phyloP scores from a whole-genome alignment of 177 flowering plant genomes.

The Tripterygium wilfordii region DNA sequence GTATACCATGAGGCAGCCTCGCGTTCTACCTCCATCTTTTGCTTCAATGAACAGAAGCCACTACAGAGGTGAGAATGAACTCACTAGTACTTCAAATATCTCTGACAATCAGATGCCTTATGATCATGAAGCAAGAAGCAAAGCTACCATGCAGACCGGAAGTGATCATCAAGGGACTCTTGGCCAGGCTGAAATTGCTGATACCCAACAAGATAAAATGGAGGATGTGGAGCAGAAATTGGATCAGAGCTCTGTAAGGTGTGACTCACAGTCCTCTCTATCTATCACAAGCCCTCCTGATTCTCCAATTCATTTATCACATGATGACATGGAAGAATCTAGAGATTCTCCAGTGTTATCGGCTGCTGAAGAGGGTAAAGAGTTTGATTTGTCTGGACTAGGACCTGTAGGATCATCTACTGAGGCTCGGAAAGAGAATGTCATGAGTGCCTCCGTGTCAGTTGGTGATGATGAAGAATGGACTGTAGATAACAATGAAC shows the following conservation, averaged over 20 bases:
- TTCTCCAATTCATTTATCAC: slow-evolving; percentile 88
- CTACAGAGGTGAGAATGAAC: slow-evolving; percentile 40
- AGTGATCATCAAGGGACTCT: slow-evolving; percentile 33
- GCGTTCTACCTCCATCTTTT: slow-evolving; percentile 90
- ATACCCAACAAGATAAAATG: slow-evolving; percentile 23
- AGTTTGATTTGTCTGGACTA: slow-evolving; percentile 19
- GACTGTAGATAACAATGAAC: slow-evolving; percentile 52
- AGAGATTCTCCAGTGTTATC: slow-evolving; percentile 43
- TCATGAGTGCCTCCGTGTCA: slow-evolving; percentile 28
- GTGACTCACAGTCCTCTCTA: slow-evolving; percentile 94
- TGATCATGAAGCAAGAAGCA: slow-evolving; percentile 29
- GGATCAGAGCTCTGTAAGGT: slow-evolving; percentile 37
- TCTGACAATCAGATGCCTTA: slow-evolving; percentile 34
- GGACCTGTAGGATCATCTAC: slow-evolving; percentile 20
- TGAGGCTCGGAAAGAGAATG: slow-evolving; percentile 24
- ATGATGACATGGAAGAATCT: slow-evolving; percentile 82
- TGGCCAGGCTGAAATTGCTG: slow-evolving; percentile 29
- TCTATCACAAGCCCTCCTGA: slow-evolving; percentile 86
- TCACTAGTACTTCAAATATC: slow-evolving; percentile 38
- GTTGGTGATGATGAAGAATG: slow-evolving; percentile 80
- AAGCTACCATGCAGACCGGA: slow-evolving; percentile 24
- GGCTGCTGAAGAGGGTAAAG: slow-evolving; percentile 32
- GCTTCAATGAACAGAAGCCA: slow-evolving; percentile 42
- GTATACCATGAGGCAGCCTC: slow-evolving; percentile 83
- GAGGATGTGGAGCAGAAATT: slow-evolving; percentile 23